These are phyloP conservation scores for Lentinula lateritia DNA, from an alignment of 768 basidiomycete species.

Conservation along the genomic window DNA sequence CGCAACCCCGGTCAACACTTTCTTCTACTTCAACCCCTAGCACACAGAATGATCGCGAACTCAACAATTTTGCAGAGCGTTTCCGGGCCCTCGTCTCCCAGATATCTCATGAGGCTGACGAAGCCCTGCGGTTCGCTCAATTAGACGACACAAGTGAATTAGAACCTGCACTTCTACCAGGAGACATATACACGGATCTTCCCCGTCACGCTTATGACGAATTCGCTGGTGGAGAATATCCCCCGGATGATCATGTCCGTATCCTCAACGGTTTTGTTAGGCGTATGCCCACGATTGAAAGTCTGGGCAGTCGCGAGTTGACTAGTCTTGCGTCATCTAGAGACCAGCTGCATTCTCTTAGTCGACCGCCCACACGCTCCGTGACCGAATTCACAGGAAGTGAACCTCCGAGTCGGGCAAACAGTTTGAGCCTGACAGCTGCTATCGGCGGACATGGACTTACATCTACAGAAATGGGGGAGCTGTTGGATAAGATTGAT, in stretches of 20 bases:
- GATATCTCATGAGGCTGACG: constrained; percentile 49
- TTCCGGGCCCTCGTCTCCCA: constrained; percentile 48
- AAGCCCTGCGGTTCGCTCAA: constrained; percentile 32
- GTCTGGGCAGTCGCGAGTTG: constrained; percentile 61
- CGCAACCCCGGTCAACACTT: constrained; percentile 8
- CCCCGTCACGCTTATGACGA: background rate
- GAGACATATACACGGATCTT: constrained; percentile 8
- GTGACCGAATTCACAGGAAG: constrained; percentile 22
- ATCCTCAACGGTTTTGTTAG: constrained; percentile 60
- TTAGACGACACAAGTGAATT: constrained; percentile 13
- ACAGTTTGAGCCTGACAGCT: constrained; percentile 20
- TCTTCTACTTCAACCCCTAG: background rate
- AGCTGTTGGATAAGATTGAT: constrained; percentile 17
- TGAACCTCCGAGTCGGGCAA: constrained; percentile 31
- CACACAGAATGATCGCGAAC: constrained; percentile 24
- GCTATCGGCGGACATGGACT: constrained; percentile 12
- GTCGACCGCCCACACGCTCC: constrained; percentile 35
- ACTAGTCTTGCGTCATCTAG: constrained; percentile 20
- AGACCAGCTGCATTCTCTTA: constrained; percentile 18
- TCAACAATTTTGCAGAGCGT: constrained; percentile 39
- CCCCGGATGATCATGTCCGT: constrained; percentile 31
- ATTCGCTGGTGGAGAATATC: background rate
- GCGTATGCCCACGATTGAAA: constrained; percentile 81
- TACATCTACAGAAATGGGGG: constrained; percentile 28
- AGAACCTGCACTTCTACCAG: constrained; percentile 12